Percentiles rank a stretch among this genome's conserved stretches.
phyloP scores from a whole-genome alignment of 306 rosid genomes.

The Canavalia ensiformis region DNA sequence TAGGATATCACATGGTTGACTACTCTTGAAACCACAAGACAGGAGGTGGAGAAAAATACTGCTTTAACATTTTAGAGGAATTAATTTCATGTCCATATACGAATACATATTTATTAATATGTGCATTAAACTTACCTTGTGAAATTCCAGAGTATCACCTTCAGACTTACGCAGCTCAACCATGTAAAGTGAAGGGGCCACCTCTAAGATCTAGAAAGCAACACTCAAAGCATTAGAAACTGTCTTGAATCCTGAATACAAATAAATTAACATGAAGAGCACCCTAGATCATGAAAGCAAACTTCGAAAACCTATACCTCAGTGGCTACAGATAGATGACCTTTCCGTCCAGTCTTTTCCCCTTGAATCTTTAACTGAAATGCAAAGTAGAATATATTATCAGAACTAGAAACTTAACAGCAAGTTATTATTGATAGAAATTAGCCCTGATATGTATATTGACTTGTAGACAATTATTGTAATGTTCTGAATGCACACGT shows the following conservation, averaged over 20 bases:
- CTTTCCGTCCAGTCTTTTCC: slow-evolving; percentile 91
- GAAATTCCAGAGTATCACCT: slow-evolving; percentile 96
- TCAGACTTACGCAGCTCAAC: slow-evolving; percentile 91
- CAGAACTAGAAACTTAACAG: slow-evolving; percentile 39
- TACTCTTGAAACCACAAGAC: slow-evolving; percentile 32
- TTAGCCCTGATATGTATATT: slow-evolving; percentile 3
- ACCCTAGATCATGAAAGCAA: not conserved
- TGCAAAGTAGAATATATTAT: slow-evolving; percentile 11
- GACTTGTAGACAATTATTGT: not conserved
- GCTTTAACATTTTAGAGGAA: not conserved
- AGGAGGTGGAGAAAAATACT: not conserved
- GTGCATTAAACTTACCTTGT: slow-evolving; percentile 61
- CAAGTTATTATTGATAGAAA: not conserved
- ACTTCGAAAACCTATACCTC: slow-evolving; percentile 64
- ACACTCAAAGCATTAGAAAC: slow-evolving; percentile 29
- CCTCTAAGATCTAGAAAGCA: slow-evolving; percentile 80
- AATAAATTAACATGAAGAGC: slow-evolving; percentile 2
- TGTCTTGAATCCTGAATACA: not conserved
- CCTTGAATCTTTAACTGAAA: slow-evolving; percentile 90
- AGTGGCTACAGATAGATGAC: slow-evolving; percentile 87
- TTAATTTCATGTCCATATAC: not conserved
- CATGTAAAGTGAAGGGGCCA: slow-evolving; percentile 92
- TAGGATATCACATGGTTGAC: slow-evolving; percentile 1
- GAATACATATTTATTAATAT: not conserved
- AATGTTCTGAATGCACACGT: not conserved